Evolutionary conservation across 495 filamentous ascomycete genomes (phyloP), one percentile per base, ranked within the genome.

Genomic region (Aspergillus olivimuriae): DNA sequence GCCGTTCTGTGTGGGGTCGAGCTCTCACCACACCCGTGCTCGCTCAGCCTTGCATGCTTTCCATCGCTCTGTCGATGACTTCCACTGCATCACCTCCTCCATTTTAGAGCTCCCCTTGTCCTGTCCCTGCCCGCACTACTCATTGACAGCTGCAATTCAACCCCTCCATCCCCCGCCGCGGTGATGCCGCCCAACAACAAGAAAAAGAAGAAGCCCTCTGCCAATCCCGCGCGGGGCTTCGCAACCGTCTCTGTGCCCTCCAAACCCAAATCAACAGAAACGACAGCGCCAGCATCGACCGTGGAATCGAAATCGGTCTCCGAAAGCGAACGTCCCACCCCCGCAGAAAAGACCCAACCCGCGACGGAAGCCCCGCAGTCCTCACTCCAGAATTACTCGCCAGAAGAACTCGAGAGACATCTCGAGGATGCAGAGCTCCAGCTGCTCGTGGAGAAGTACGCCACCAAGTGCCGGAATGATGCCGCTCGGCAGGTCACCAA

Each of bases 211-310:
- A 95, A 95, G 70, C 69, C 84, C 34, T 75, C 72, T 12, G 73
- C 80, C 14, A 96, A 95, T 62, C 87, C 91, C 20, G 86, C 87
- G 32, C 77, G 92, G 54, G 90, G 89, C 7, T 89, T 96, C 69
- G 88, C 90, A 46, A 98, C 92, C 2, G 89, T 86, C 11, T 96
- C 91, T 10, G 73, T 87, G 38, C 84, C 88, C 30, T 91, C 86
- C 6, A 95, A 94, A 63, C 62, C 65, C 10, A 73, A 73, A 44
- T 43, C 54, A 23, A 49, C 43, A 22, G 58, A 57, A 12, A 53
- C 60, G 3, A 60, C 63, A 16, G 56, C 57, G 8, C 51, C 62
- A 4, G 46, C 58, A 17, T 59, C 58, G 9, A 54, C 63, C 4
- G 57, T 52, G 23, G 62, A 65, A 18, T 60, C 72, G 1, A 72